Base-by-base conservation (phyloP, 257 asterid species). In the Mentha longifolia region DNA sequence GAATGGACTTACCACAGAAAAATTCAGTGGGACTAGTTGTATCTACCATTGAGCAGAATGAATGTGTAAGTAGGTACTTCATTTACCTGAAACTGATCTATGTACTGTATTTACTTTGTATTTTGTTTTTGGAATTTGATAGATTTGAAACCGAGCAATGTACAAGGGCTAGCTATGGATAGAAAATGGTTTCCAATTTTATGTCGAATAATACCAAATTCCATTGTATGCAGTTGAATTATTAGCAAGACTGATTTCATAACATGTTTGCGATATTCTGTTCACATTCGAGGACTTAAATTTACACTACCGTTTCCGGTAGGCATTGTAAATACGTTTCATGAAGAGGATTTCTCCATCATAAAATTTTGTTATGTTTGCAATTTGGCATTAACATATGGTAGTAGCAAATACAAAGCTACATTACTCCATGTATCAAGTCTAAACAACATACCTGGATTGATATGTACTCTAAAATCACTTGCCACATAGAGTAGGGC, bases 1-100 rank as follows among this genome's bases (percentile, higher is more conserved):
- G 45, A 68, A 19, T 61, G 67, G 67, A 61, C 67, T 20, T 61
- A 9, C 50, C 67, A 61, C 67, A 39, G 67, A 37, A 14, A 61
- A 20, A 61, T 61, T 61, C 50, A 61, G 67, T 61, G 67, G 67
- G 67, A 39, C 51, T 61, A 61, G 67, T 9, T 17, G 31, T 37
- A 1, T 54, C 33, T 49, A 6, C 4, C 30, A 60, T 60, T 14
- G 28, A 35, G 66, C 30, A 35, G 47, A 60, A 33, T n/a, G 67
- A 17, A 37, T 61, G 67, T 61, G 50, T 39, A 35, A 33, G 47
- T 60, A 61, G 66, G 16, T 25, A 56, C 17, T 22, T n/a, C 28
- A 25, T 0, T 35, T 6, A 9, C 39, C 11, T 4, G 8, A 56
- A 25, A 28, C 14, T 25, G 1, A 51, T 42, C 47, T 51, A 19